Base-by-base conservation (phyloP, 2,329 filamentous ascomycete species). In the Paraphoma sp. region DNA sequence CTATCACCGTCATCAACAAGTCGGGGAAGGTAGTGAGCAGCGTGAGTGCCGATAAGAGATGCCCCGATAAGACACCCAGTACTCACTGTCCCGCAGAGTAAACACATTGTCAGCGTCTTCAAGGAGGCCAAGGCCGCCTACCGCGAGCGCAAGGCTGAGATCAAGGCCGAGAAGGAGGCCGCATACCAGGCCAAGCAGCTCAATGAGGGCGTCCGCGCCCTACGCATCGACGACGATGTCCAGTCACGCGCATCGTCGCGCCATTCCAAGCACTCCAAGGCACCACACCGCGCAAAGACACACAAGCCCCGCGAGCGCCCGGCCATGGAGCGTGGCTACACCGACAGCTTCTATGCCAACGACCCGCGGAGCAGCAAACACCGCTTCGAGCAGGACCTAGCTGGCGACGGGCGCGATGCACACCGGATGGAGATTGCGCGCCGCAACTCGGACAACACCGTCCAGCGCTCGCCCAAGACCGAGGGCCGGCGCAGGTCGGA, bases 121-220 rank as follows among this genome's bases (percentile, higher is more conserved):
- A 96, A 92, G 76, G 93, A 97, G 74, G 94, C 93, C 62, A 92
- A 92, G 74, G 87, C 89, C 51, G 91, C 91, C 56, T 98, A 98
- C 78, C 85, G 89, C 54, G 92, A 96, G 71, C 91, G 91, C 72
- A 97, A 96, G 76, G 89, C 91, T 6, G 87, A 93, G 65, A 84
- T 97, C 67, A 88, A 87, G 74, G 87, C 89, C 17, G 87, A 91
- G 64, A 85, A 87, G 68, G 87, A 89, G 69, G 81, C 81, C 40
- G 82, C 83, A 60, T 71, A 82, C 41, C 81, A 83, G 48, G 84
- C 88, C 64, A 84, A 80, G 64, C 80, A 84, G 63, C 83, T 89
- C 52, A 84, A 88, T 61, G 89, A 82, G 65, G 81, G 81, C 54
- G 71, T 87, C 47, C 81, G 84, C 59, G 79, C 80, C 33, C 77